A percentile compares a stretch with the other conserved stretches of the same genome.
phyloP scores from a whole-genome alignment of 352 stramenopile species.

The Phytophthora chlamydospora region DNA sequence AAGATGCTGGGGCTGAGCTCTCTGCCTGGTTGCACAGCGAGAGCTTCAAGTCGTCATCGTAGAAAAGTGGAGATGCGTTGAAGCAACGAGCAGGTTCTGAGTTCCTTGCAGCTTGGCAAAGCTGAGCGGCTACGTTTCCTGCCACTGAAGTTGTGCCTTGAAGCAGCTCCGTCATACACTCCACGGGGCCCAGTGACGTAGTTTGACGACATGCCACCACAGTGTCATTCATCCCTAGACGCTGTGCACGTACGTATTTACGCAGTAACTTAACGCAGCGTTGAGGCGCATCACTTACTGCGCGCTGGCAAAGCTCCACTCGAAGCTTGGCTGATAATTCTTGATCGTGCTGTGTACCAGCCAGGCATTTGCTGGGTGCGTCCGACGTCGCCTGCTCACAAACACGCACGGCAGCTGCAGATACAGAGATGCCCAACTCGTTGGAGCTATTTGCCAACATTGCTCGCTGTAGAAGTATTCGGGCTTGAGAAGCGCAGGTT shows the following conservation, averaged over 20 bases:
- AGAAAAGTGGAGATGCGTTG: slow-evolving; percentile 34
- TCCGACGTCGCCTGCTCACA: slow-evolving; percentile 38
- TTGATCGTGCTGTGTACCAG: slow-evolving; percentile 32
- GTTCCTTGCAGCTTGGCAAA: slow-evolving; percentile 39
- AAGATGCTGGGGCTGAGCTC: slow-evolving; percentile 42
- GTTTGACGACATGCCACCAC: slow-evolving; percentile 34
- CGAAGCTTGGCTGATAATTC: slow-evolving; percentile 25
- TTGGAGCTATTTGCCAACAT: slow-evolving; percentile 6
- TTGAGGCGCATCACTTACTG: slow-evolving; percentile 28
- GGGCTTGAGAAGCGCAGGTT: slow-evolving; percentile 28
- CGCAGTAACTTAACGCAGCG: slow-evolving; percentile 35
- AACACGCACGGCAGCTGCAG: slow-evolving; percentile 30
- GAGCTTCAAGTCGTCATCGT: slow-evolving; percentile 43
- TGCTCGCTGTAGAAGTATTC: slow-evolving; percentile 23
- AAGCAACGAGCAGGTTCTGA: slow-evolving; percentile 48
- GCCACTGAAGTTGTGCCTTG: background rate
- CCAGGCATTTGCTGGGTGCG: slow-evolving; percentile 45
- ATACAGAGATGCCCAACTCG: slow-evolving; percentile 18
- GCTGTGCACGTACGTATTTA: slow-evolving; percentile 35
- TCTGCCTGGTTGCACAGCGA: slow-evolving; percentile 45
- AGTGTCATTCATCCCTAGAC: slow-evolving; percentile 26
- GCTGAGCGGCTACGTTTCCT: slow-evolving; percentile 11
- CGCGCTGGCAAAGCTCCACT: slow-evolving; percentile 35
- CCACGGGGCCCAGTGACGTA: slow-evolving; percentile 21
- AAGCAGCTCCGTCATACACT: slow-evolving; percentile 36